Base-by-base conservation (phyloP, 257 asterid genomes). In the Datura wrightii region DNA sequence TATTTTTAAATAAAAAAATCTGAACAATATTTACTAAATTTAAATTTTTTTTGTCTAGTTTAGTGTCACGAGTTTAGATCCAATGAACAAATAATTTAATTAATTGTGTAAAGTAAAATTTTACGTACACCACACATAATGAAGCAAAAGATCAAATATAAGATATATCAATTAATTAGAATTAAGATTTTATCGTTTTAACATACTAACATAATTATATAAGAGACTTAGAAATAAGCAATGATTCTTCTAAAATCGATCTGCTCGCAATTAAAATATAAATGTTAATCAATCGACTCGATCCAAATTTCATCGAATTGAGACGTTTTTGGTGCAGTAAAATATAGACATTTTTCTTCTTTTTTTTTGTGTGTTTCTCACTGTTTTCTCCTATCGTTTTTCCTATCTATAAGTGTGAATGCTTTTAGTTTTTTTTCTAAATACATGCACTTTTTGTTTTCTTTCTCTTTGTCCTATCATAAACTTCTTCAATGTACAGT, bases 381-480 rank as follows among this genome's bases (percentile, higher is more conserved):
- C 41, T 46, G 58, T 46, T 46, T 72, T 46, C 59, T 50, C 42
- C 58, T 44, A 19, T 72, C n/a, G 1, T 44, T 19, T 46, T 48
- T 24, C 31, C 31, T 39, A 39, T 55, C 19, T 70, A 0, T 0
- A 6, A 0, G 62, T 76, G 82, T 52, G 42, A 76, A 76, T 48
- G 81, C 31, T 8, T 6, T 31, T 7, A 4, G 15, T 16, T 2
- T 76, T 76, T 72, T 76, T 50, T 7, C 46, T 9, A 24, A 19
- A 24, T 76, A 31, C 62, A 50, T 76, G 82, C 62, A 50, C 82
- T 76, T 76, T 46, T n/a, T 72, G n/a, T 46, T 11, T 19, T 72
- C 2, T 74, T 3, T 24, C 10, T 3, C 80, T 1, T 19, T 19
- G 80, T 72, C 42, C 11, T 6, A 10, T 2, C n/a, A 19, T 5